These are phyloP conservation scores for Ambrosiella beaveri DNA, from an alignment of 2,329 filamentous ascomycete genomes.

Conservation along the genomic window DNA sequence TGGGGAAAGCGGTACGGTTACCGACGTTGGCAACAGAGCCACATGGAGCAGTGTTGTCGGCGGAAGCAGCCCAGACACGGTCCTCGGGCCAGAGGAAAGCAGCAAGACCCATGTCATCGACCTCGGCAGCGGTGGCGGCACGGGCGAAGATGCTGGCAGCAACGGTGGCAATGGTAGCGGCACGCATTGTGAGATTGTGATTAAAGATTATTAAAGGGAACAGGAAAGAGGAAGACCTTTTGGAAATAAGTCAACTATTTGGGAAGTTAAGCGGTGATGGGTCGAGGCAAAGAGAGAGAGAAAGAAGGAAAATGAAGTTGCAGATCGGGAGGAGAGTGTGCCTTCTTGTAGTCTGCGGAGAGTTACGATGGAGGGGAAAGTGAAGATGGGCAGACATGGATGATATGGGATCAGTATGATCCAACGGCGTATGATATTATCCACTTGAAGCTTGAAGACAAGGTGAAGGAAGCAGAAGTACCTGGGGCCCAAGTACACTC, in stretches of 20 bases:
- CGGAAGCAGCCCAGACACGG: constrained; percentile 33
- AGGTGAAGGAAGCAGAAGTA: background rate
- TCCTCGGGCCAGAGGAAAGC: constrained; percentile 45
- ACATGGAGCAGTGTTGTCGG: constrained; percentile 41
- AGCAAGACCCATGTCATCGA: constrained; percentile 32
- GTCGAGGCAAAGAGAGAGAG: background rate
- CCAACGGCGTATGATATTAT: background rate
- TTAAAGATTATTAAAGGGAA: no score
- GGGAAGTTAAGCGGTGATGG: background rate
- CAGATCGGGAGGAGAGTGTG: background rate
- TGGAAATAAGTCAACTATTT: no score
- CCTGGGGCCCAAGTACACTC: no score
- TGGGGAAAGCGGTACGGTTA: constrained; percentile 38
- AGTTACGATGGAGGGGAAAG: background rate
- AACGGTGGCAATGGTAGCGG: background rate
- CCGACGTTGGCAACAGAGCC: constrained; percentile 30
- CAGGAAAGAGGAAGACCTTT: background rate
- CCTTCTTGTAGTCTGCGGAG: background rate
- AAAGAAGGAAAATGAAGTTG: background rate
- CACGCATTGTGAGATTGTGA: constrained; percentile 1
- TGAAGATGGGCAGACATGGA: background rate
- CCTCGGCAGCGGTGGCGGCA: constrained; percentile 9
- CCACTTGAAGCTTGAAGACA: background rate
- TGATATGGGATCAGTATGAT: background rate
- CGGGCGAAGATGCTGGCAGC: constrained; percentile 12